These are phyloP conservation scores for Elongisporangium anandrum DNA, from an alignment of 352 stramenopile genomes.

Conservation along the genomic window DNA sequence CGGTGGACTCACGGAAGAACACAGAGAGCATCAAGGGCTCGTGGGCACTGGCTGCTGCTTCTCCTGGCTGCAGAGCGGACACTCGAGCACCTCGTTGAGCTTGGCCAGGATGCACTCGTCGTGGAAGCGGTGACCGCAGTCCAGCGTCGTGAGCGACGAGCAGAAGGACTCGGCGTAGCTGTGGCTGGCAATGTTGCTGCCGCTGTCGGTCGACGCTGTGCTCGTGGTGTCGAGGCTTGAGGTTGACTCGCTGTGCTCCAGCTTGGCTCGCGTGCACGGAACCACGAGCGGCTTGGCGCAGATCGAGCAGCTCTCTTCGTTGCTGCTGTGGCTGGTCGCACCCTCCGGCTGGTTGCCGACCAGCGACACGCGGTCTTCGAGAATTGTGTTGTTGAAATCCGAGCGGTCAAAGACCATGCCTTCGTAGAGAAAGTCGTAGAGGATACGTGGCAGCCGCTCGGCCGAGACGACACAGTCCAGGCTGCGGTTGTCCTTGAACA, in stretches of 20 bases:
- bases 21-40: background rate
- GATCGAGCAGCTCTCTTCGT: conserved; percentile 54
- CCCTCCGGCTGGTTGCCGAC: conserved; percentile 16
- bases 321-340: conserved; percentile 24
- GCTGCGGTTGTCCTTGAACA: conserved; percentile 58
- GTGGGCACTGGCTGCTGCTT: background rate
- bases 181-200: conserved; percentile 1
- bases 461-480: conserved; percentile 56
- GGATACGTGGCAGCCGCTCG: conserved; percentile 51
- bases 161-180: conserved; percentile 20
- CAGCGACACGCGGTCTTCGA: conserved; percentile 57
- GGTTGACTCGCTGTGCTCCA: conserved; percentile 25
- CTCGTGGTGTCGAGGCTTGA: conserved; percentile 15
- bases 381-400: conserved; percentile 50
- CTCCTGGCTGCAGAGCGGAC: conserved; percentile 40
- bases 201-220: conserved; percentile 8
- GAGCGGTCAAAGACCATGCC: conserved; percentile 76
- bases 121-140: conserved; percentile 82
- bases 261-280: conserved; percentile 27
- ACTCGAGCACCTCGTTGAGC: conserved; percentile 67
- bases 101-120: conserved; percentile 85
- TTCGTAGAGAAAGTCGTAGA: conserved; percentile 81
- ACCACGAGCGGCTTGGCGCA: conserved; percentile 36
- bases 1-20: background rate
- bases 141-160: conserved; percentile 63